Conservation (phyloP, 1,284 basidiomycete species). For the Vanrija sp. region DNA sequence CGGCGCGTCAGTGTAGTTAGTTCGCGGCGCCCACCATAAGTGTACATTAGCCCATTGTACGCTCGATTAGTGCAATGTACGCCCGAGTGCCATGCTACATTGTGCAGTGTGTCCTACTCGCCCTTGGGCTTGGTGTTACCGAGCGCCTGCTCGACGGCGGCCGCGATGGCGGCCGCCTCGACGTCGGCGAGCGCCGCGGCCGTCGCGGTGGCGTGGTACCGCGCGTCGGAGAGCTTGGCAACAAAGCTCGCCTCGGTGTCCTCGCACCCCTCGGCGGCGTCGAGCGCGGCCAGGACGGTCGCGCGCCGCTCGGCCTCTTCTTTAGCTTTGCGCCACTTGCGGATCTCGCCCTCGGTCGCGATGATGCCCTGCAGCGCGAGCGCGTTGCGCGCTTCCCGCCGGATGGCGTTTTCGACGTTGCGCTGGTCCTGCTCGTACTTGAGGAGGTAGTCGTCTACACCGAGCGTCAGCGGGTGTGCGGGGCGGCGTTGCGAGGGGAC, state of each 20-base stretch:
- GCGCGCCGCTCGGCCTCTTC: conserved; percentile 37
- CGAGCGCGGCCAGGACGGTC: conserved; percentile 7
- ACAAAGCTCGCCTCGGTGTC: background rate
- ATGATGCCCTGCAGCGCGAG: conserved; percentile 63
- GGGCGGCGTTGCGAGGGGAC: background rate
- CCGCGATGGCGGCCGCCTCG: too few relatives aligned
- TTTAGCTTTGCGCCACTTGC: conserved; percentile 63
- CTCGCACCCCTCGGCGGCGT: conserved; percentile 8
- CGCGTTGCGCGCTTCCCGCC: conserved; percentile 68
- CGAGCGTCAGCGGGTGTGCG: background rate
- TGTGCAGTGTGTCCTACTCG: too few relatives aligned
- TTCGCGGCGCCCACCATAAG: too few relatives aligned
- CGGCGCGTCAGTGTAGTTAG: too few relatives aligned
- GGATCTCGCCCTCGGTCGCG: conserved; percentile 75
- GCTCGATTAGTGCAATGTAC: too few relatives aligned
- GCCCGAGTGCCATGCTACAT: too few relatives aligned
- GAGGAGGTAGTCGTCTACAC: conserved; percentile 65
- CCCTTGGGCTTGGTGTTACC: too few relatives aligned
- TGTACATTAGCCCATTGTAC: too few relatives aligned
- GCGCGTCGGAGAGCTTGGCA: background rate
- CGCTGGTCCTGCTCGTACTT: conserved; percentile 65
- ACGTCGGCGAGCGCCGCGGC: too few relatives aligned
- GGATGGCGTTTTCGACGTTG: conserved; percentile 62
- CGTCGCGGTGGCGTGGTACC: too few relatives aligned
- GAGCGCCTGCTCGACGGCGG: too few relatives aligned